These are phyloP conservation scores for Isoetes engelmannii DNA, from an alignment of 83 land plant genomes.

Conservation along the genomic window DNA sequence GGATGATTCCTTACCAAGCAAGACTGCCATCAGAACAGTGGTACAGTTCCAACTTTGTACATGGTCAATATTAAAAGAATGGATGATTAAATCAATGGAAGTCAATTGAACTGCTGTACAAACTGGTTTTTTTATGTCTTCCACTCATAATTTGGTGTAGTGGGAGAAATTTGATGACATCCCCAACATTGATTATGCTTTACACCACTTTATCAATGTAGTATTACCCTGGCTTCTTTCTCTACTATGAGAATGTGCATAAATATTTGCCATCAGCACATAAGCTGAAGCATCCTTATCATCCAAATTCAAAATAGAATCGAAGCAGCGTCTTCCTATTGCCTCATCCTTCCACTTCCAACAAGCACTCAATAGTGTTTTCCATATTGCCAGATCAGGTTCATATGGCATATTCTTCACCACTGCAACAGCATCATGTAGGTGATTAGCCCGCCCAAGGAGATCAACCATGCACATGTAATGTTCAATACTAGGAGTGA, in stretches of 20 bases:
- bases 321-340: not conserved
- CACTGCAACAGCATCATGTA: not conserved
- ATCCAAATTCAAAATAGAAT: not conserved
- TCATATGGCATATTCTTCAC: conserved; percentile 6
- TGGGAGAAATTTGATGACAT: too few species aligned
- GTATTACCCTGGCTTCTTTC: too few species aligned
- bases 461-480: conserved; percentile 12
- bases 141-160: too few species aligned
- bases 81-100: too few species aligned
- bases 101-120: too few species aligned
- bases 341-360: conserved; percentile 5
- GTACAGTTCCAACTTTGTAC: too few species aligned
- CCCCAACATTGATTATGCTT: too few species aligned
- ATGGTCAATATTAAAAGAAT: too few species aligned
- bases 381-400: conserved; percentile 10
- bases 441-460: conserved; percentile 1
- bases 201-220: too few species aligned
- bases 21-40: too few species aligned
- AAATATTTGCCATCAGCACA: not conserved
- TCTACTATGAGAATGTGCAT: not conserved
- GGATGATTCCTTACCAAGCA: too few species aligned
- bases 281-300: not conserved
- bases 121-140: too few species aligned
- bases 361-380: conserved; percentile 5
- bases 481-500: conserved; percentile 3